A percentile compares a stretch with the other conserved stretches of the same genome.
phyloP scores from a whole-genome alignment of 176 grass and related monocot species.

The Aechmea fasciata region DNA sequence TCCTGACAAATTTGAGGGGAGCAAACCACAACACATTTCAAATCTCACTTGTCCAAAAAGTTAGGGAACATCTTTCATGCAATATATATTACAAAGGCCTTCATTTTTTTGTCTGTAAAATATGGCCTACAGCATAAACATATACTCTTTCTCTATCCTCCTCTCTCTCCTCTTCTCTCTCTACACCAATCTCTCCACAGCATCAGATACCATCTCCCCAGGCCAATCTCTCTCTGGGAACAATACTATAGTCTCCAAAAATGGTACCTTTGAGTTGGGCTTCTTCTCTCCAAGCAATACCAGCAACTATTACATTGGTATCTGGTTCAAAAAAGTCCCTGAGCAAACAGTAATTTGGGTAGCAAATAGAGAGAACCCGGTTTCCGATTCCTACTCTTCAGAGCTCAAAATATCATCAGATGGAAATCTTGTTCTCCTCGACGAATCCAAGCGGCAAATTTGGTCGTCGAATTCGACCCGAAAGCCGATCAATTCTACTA shows the following conservation, averaged over 20 bases:
- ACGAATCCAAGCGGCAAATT: constrained; percentile 10
- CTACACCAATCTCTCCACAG: not conserved
- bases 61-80: too few species aligned
- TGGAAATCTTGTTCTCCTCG: constrained; percentile 39
- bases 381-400: constrained; percentile 21
- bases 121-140: too few species aligned
- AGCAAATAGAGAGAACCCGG: constrained; percentile 44
- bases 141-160: not conserved
- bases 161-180: constrained; percentile 20
- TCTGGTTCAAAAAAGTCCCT: constrained; percentile 31
- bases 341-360: constrained; percentile 40
- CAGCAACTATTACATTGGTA: constrained; percentile 37
- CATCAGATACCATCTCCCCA: constrained; percentile 31
- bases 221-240: constrained; percentile 36
- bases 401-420: constrained; percentile 26
- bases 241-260: constrained; percentile 40
- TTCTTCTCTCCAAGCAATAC: constrained; percentile 46
- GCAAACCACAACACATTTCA: too few species aligned
- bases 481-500: constrained; percentile 14
- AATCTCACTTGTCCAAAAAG: too few species aligned
- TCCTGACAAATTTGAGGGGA: too few species aligned
- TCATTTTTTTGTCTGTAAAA: too few species aligned
- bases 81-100: too few species aligned
- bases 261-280: constrained; percentile 52
- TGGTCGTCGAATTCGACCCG: constrained; percentile 34